Evolutionary conservation across 768 basidiomycete species (phyloP), one percentile per base, ranked within the genome.

Genomic region (Kwoniella sp.): DNA sequence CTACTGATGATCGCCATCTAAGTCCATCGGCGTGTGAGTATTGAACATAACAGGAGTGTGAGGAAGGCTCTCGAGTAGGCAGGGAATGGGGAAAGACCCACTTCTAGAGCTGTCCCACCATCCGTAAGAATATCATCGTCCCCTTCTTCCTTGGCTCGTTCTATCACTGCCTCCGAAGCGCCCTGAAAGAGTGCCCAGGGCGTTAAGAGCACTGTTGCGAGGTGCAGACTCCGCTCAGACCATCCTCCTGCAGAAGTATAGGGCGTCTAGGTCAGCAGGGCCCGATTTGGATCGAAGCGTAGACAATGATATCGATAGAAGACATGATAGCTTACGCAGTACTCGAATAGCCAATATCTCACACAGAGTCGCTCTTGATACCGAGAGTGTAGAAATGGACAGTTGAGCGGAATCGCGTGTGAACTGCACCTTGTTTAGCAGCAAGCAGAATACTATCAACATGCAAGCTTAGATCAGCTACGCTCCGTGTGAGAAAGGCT

Each of bases 21-120:
- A 7, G 27, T 15, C 1, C n/a, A 58, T 15, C 33, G 29, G 30
- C 22, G 37, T 55, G 25, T 33, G 27, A 55, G 17, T 21, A 29
- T n/a, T 30, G 17, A n/a, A 36, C n/a, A n/a, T n/a, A n/a, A n/a
- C n/a, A n/a, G n/a, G n/a, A n/a, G n/a, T n/a, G n/a, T n/a, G n/a
- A n/a, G n/a, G n/a, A n/a, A n/a, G n/a, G n/a, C n/a, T n/a, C n/a
- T n/a, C n/a, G n/a, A n/a, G n/a, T n/a, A n/a, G n/a, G n/a, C n/a
- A n/a, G n/a, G n/a, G n/a, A n/a, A n/a, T n/a, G n/a, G n/a, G n/a
- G n/a, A n/a, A n/a, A n/a, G 22, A 49, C 73, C 63, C 40, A 75
- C 73, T 64, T 97, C 93, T 54, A 96, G 89, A 0, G 92, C 93
- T 73, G 93, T 96, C 5, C 94, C 93, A 1, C 92, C 87, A 59